phyloP scores from a whole-genome alignment of 495 filamentous ascomycete genomes.

The Achaetomiella virescens region DNA sequence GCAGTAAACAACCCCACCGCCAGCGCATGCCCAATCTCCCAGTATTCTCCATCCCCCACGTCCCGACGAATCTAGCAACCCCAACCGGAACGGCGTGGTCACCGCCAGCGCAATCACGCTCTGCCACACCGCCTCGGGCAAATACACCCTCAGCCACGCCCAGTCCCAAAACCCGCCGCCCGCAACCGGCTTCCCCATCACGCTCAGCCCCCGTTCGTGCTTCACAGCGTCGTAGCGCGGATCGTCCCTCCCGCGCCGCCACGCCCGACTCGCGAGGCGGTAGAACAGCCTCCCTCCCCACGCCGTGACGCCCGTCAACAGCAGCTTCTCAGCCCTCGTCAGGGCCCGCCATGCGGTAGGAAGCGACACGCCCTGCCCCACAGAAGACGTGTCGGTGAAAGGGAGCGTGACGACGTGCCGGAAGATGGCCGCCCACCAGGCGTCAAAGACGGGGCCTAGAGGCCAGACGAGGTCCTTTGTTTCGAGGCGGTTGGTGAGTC shows the following conservation, averaged over 20 bases:
- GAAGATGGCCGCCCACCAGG: conserved; percentile 54
- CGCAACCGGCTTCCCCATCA: background rate
- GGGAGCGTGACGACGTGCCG: conserved; percentile 30
- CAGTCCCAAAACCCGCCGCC: conserved; percentile 46
- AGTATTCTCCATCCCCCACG: conserved; percentile 7
- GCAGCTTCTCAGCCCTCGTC: conserved; percentile 44
- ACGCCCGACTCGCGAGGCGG: conserved; percentile 40
- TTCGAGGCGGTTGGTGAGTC: conserved; percentile 45
- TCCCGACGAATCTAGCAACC: conserved; percentile 12
- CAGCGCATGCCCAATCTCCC: conserved; percentile 31
- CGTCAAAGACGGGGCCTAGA: conserved; percentile 46
- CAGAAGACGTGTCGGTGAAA: conserved; percentile 13
- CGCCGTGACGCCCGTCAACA: conserved; percentile 47
- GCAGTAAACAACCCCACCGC: conserved; percentile 50
- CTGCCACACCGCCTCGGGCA: conserved; percentile 48
- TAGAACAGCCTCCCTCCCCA: conserved; percentile 52
- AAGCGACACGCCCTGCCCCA: conserved; percentile 31
- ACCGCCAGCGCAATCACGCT: conserved; percentile 52
- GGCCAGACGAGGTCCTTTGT: conserved; percentile 56
- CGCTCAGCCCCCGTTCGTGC: conserved; percentile 25
- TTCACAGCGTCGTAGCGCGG: conserved; percentile 47
- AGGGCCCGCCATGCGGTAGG: conserved; percentile 37
- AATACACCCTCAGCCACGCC: conserved; percentile 42
- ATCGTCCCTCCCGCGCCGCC: conserved; percentile 40
- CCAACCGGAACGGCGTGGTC: conserved; percentile 44